phyloP scores from a whole-genome alignment of 2,329 filamentous ascomycete genomes.

The Ophiocordyceps camponoti-floridani region DNA sequence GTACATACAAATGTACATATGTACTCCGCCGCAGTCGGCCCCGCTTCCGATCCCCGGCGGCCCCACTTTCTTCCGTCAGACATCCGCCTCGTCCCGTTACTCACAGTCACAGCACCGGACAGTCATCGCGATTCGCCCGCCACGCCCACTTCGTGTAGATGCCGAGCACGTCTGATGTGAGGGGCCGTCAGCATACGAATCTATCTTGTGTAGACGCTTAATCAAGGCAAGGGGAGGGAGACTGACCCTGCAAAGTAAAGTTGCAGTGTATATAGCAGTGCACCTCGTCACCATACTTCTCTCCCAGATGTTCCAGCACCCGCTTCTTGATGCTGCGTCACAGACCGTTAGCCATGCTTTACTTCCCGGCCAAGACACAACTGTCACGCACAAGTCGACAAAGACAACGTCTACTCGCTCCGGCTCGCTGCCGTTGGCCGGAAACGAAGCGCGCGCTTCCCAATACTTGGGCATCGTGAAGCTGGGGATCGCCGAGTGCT shows the following conservation, averaged over 20 bases:
- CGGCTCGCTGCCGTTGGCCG: constrained; percentile 19
- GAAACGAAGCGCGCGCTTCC: constrained; percentile 29
- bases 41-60: too few species aligned
- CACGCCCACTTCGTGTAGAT: constrained; percentile 20
- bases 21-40: too few species aligned
- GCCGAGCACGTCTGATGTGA: constrained; percentile 14
- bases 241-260: constrained; percentile 17
- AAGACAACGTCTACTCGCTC: constrained; percentile 34
- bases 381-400: constrained; percentile 25
- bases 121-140: constrained; percentile 17
- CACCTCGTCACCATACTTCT: constrained; percentile 16
- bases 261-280: constrained; percentile 20
- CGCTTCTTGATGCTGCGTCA: constrained; percentile 16
- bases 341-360: background rate
- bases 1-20: too few species aligned
- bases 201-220: too few species aligned
- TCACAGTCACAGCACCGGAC: constrained; percentile 8
- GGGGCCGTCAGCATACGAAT: background rate
- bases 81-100: background rate
- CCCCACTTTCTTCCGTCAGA: too few species aligned
- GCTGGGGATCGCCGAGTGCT: constrained; percentile 26
- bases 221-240: background rate
- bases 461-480: constrained; percentile 31
- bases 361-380: background rate
- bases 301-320: constrained; percentile 18